Conservation (phyloP, 148 eudicot genomes). For the Silene latifolia region DNA sequence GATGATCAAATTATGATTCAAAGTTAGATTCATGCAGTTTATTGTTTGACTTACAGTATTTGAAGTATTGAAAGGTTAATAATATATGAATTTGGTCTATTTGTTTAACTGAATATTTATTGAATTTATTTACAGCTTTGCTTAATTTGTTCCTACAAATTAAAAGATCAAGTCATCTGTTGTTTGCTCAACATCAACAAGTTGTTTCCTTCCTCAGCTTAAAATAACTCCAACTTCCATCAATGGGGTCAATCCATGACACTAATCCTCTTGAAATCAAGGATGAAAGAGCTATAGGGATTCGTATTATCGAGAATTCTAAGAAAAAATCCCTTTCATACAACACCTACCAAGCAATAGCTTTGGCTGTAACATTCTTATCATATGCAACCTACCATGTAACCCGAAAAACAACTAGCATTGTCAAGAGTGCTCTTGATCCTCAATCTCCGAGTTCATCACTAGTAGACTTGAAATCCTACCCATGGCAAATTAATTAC, state of each 20-base stretch:
- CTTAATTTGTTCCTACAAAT: too few species aligned
- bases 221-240: too few species aligned
- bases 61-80: too few species aligned
- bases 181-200: too few species aligned
- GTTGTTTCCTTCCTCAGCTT: too few species aligned
- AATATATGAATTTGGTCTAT: too few species aligned
- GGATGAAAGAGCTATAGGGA: conserved; percentile 50
- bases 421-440: conserved; percentile 80
- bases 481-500: conserved; percentile 39
- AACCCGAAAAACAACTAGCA: conserved; percentile 18
- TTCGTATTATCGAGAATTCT: conserved; percentile 43
- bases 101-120: too few species aligned
- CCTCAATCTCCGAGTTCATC: conserved; percentile 47
- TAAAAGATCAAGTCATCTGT: too few species aligned
- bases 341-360: conserved; percentile 68
- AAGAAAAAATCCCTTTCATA: conserved; percentile 54
- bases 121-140: too few species aligned
- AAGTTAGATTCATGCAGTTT: too few species aligned
- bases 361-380: conserved; percentile 61
- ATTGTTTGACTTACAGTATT: too few species aligned
- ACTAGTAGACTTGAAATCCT: conserved; percentile 25
- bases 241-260: conserved; percentile 13
- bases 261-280: conserved; percentile 23
- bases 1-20: too few species aligned
- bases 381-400: conserved; percentile 73